Evolutionary conservation across 805 yeast genomes (phyloP), one percentile per base, ranked within the genome.

Genomic region (Wickerhamiella hasegawae): DNA sequence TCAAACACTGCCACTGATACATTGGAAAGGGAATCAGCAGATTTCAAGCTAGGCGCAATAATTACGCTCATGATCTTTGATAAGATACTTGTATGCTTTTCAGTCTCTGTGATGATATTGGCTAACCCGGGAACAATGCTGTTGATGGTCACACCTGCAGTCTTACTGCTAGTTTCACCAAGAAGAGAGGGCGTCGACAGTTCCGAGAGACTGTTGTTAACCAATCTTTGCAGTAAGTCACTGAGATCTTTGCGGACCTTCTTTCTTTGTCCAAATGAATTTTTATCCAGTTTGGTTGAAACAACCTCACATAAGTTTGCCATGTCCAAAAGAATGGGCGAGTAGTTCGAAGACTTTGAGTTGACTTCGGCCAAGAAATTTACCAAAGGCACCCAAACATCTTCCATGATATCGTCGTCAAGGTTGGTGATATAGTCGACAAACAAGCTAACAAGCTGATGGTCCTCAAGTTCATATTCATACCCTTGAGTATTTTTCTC

Each of bases 401-500:
- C 97, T 40, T 78, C 84, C 33, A 83, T 60, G 0, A 81, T 72
- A 45, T 83, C 93, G 41, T 66, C 67, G 43, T 80, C 93, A 27
- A 85, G 58, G 0, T 84, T 66, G 4, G 57, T 57, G 17, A 76
- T 58, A 51, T 87, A 90, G 0, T 57, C 59, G 5, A 72, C 62
- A 39, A 84, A 31, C 21, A 48, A 45, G 3, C 18, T 31, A 17
- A 30, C 18, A 8, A 32, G 18, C 20, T 35, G 18, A 5, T 16
- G 14, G 5, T 25, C 26, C 20, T 24, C 26, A 11, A 25, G 21
- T 3, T 17, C 28, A 8, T 27, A 10, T 10, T 31, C 19, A 15
- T 14, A 28, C 14, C 15, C 15, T n/a, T 25, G 10, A 17, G 20
- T 28, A 6, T 15, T n/a, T 16, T 16, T 28, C n/a, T 28, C 31